Evolutionary conservation across 78 protist species (phyloP).

Genomic region (Speleostelium caveatum): DNA sequence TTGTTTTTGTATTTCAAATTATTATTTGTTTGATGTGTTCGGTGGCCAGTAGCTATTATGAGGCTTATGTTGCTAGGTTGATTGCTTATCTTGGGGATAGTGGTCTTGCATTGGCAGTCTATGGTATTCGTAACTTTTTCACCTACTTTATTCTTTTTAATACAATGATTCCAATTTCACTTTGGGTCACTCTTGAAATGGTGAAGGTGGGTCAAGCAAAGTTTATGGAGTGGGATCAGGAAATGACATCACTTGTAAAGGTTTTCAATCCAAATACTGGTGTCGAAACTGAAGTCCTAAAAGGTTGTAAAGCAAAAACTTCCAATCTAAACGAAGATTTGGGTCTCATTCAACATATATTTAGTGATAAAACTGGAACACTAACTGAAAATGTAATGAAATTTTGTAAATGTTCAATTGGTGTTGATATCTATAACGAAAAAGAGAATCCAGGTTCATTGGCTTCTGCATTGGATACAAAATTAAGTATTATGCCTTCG

Average conservation of each 20-base stretch:
- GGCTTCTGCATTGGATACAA: slow-evolving; percentile 2
- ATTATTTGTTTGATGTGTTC: slow-evolving; percentile 21
- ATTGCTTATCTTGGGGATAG: slow-evolving; percentile 36
- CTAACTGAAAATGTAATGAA: slow-evolving; percentile 85
- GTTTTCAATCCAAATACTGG: not conserved
- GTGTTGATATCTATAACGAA: slow-evolving; percentile 56
- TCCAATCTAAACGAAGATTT: slow-evolving; percentile 86
- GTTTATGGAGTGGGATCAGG: slow-evolving; percentile 83
- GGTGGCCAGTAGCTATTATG: slow-evolving; percentile 24
- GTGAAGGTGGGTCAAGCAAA: slow-evolving; percentile 81
- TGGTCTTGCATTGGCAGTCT: not conserved
- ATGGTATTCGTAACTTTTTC: slow-evolving; percentile 75
- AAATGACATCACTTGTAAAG: slow-evolving; percentile 38
- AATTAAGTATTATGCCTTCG: too few species aligned
- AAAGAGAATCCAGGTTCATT: slow-evolving; percentile 33
- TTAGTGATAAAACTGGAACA: slow-evolving; percentile 90
- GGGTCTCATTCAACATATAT: slow-evolving; percentile 79
- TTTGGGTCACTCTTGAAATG: slow-evolving; percentile 85
- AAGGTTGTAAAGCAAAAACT: slow-evolving; percentile 71
- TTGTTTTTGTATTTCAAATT: slow-evolving; percentile 54
- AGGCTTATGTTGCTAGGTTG: not conserved
- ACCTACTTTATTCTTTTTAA: slow-evolving; percentile 81
- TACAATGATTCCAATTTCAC: slow-evolving; percentile 82
- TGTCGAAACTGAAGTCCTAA: slow-evolving; percentile 12
- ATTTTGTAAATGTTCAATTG: slow-evolving; percentile 80